Percentiles rank a stretch among this genome's conserved stretches.
These are phyloP conservation scores for Arthrinium phaeospermum DNA, from an alignment of 2,329 filamentous ascomycete genomes.

Conservation along the genomic window DNA sequence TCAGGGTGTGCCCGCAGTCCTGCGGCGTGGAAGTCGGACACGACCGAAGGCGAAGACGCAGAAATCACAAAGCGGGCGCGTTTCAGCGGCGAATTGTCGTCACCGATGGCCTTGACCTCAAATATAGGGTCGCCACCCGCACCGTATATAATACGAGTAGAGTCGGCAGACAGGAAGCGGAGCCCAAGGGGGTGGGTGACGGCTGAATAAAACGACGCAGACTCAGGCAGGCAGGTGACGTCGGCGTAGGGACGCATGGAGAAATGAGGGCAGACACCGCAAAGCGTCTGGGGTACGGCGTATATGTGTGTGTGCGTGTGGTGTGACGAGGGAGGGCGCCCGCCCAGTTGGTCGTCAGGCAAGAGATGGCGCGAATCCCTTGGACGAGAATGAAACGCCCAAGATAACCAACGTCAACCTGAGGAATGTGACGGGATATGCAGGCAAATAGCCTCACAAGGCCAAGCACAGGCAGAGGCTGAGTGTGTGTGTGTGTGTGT, in stretches of 20 bases:
- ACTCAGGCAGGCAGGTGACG: conserved; percentile 79
- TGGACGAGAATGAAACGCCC: neutral
- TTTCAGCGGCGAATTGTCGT: conserved; percentile 46
- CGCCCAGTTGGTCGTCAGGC: neutral
- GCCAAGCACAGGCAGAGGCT: conserved; percentile 23
- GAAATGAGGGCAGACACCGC: conserved; percentile 18
- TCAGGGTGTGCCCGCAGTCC: conserved; percentile 66
- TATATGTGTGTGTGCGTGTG: neutral
- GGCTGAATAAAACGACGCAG: conserved; percentile 83
- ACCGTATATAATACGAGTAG: conserved; percentile 51
- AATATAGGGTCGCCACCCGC: conserved; percentile 43
- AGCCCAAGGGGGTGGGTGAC: conserved; percentile 80
- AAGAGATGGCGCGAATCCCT: neutral
- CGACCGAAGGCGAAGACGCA: conserved; percentile 67
- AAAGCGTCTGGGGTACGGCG: neutral
- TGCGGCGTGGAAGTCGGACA: conserved; percentile 74
- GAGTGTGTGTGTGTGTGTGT: too few relatives aligned
- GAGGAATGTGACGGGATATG: conserved; percentile 19
- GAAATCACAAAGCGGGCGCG: conserved; percentile 67
- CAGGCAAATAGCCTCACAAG: conserved; percentile 29
- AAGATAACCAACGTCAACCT: conserved; percentile 8
- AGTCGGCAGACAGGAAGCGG: conserved; percentile 61
- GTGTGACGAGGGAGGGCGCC: neutral
- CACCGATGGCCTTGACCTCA: conserved; percentile 49
- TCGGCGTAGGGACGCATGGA: conserved; percentile 57